Conservation (phyloP, 345 rosid species). For the Psidium friedrichsthalianum region DNA sequence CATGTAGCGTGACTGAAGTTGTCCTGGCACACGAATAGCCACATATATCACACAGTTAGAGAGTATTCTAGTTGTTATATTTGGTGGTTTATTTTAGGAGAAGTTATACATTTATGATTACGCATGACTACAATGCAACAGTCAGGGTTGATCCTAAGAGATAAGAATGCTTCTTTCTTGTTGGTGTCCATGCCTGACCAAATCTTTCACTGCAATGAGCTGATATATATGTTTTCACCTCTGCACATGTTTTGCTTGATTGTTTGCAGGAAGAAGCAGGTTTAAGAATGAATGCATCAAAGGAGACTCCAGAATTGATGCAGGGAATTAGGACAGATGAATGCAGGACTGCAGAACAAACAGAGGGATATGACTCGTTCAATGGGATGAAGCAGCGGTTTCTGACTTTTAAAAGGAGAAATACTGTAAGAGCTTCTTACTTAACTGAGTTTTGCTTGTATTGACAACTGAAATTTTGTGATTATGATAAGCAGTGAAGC, state of each 20-base stretch:
- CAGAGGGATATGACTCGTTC: slow-evolving; percentile 25
- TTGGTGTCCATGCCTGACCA: background rate
- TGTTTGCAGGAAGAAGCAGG: slow-evolving; percentile 23
- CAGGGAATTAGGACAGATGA: slow-evolving; percentile 22
- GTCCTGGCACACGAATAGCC: background rate
- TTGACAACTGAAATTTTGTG: background rate
- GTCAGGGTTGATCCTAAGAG: slow-evolving; percentile 22
- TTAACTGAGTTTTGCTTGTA: background rate
- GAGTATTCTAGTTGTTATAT: slow-evolving; percentile 3
- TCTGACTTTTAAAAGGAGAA: slow-evolving; percentile 53
- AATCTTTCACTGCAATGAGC: background rate
- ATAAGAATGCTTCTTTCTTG: slow-evolving; percentile 17
- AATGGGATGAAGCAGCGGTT: slow-evolving; percentile 61
- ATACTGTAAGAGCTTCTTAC: slow-evolving; percentile 45
- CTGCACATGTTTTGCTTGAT: slow-evolving; percentile 1
- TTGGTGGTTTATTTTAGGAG: slow-evolving; percentile 20
- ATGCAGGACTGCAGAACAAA: slow-evolving; percentile 12
- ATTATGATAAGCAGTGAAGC: background rate
- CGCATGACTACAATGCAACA: slow-evolving; percentile 17
- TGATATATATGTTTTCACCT: background rate
- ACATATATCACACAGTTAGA: background rate
- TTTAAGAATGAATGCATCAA: slow-evolving; percentile 25
- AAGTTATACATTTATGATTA: slow-evolving; percentile 15
- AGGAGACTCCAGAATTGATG: slow-evolving; percentile 20
- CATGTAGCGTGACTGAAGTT: background rate